Base-by-base conservation (phyloP, 768 basidiomycete genomes). In the Mycena indigotica region DNA sequence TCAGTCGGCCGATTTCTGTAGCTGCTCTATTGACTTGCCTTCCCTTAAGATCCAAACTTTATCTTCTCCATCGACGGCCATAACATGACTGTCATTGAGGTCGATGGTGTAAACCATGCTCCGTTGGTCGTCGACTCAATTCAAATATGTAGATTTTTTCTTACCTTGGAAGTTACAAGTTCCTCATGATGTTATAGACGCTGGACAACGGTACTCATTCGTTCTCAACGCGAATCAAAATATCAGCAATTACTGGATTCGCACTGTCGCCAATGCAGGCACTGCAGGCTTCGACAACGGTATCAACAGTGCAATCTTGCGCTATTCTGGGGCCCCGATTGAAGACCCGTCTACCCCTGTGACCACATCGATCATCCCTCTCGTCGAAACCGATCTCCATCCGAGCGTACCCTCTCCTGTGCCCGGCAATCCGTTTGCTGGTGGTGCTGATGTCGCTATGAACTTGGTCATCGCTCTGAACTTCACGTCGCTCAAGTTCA, bases 161-260 rank as follows among this genome's bases (percentile, higher is more conserved):
- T 71, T 56, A 69, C 69, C 12, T 72, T 69, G 50, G 72, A 70
- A 1, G 69, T 70, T 51, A 52, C 26, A 24, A 4, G 25, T 5
- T 35, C 15, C 6, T 23, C 24, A 16, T 8, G 6, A 12, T 25
- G 1, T 8, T 26, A 19, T 50, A 61, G 60, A 45, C 41, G 56
- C 60, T 8, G 78, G 69, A 26, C 76, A 77, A 53, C 71, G 79
- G 4, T 79, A 80, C 53, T 79, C 77, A 12, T 68, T 68, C 30
- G 71, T 84, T 4, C 64, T 84, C 17, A 71, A 67, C 13, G 80
- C 83, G 16, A 66, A 82, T 61, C 75, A 83, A 50, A 63, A 73
- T 0, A 62, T 79, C 19, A 74, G 68, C 2, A 87, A 84, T 64
- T 87, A 86, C 67, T 86, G 77, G 76, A 70, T 79, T 41, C 75